phyloP scores from a whole-genome alignment of 2,329 filamentous ascomycete species.

The Arachnomyces sp. region DNA sequence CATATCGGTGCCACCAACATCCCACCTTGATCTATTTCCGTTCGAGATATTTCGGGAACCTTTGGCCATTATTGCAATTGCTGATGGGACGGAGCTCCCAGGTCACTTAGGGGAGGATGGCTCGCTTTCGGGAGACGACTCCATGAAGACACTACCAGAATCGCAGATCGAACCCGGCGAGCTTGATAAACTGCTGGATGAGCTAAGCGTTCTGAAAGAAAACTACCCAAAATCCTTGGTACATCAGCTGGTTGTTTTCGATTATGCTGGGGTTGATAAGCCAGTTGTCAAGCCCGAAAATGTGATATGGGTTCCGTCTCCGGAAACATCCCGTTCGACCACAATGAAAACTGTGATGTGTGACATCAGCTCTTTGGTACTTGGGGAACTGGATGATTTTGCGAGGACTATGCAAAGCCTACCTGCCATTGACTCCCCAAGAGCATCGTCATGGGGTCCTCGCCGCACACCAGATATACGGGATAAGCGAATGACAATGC shows the following conservation, averaged over 20 bases:
- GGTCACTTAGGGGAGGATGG: slow-evolving; percentile 5
- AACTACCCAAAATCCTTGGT: slow-evolving; percentile 68
- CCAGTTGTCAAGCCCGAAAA: slow-evolving; percentile 54
- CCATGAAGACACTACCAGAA: slow-evolving; percentile 14
- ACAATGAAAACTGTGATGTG: slow-evolving; percentile 78
- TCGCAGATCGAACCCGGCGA: slow-evolving; percentile 28
- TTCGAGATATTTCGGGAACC: slow-evolving; percentile 88
- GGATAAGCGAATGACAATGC: slow-evolving; percentile 78
- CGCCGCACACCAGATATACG: slow-evolving; percentile 45
- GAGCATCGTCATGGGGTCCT: slow-evolving; percentile 37
- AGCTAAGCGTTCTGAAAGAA: slow-evolving; percentile 64
- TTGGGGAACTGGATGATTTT: slow-evolving; percentile 68
- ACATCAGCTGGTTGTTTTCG: slow-evolving; percentile 73
- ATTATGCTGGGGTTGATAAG: slow-evolving; percentile 53
- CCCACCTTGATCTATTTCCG: slow-evolving; percentile 71
- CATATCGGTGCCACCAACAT: slow-evolving; percentile 69
- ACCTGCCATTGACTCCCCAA: slow-evolving; percentile 71
- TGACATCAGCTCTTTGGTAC: slow-evolving; percentile 64
- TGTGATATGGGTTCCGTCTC: slow-evolving; percentile 62
- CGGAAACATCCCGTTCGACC: slow-evolving; percentile 61
- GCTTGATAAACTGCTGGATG: slow-evolving; percentile 43
- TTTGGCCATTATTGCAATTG: slow-evolving; percentile 73
- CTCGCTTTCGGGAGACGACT: neutral
- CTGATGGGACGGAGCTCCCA: slow-evolving; percentile 66
- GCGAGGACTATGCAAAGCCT: slow-evolving; percentile 66